phyloP scores from a whole-genome alignment of 2,329 filamentous ascomycete genomes.

The Exophiala alcalophila region DNA sequence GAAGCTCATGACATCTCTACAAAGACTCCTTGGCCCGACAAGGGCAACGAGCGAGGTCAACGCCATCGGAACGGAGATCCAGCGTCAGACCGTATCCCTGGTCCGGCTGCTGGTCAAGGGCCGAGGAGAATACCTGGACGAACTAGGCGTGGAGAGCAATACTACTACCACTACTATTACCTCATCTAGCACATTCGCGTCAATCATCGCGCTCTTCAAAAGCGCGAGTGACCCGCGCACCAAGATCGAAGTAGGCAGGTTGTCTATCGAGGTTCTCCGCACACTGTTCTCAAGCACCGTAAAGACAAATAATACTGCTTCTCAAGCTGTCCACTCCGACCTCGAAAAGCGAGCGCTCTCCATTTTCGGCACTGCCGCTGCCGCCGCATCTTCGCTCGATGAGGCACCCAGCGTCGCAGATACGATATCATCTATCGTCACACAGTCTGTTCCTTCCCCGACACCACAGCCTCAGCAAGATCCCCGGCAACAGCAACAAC shows the following conservation, averaged over 20 bases:
- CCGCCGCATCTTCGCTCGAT: too few relatives aligned
- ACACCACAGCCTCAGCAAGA: not conserved
- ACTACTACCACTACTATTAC: not conserved
- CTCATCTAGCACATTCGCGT: not conserved
- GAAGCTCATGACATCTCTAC: slow-evolving; percentile 2
- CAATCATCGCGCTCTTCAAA: slow-evolving; percentile 14
- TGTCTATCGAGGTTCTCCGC: slow-evolving; percentile 23
- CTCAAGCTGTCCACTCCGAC: not conserved
- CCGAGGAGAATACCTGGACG: not conserved
- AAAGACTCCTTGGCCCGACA: slow-evolving; percentile 7
- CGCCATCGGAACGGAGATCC: slow-evolving; percentile 11
- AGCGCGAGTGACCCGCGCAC: slow-evolving; percentile 14
- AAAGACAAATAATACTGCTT: not conserved
- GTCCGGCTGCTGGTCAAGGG: slow-evolving; percentile 23
- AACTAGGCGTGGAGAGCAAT: not conserved
- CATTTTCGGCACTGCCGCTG: too few relatives aligned
- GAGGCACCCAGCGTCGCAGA: slow-evolving; percentile 11
- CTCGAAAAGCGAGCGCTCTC: not conserved
- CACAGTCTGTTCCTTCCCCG: slow-evolving; percentile 9
- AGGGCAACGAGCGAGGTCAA: slow-evolving; percentile 8
- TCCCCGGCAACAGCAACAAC: not conserved
- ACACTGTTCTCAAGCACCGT: slow-evolving; percentile 9
- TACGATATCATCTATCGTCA: slow-evolving; percentile 15
- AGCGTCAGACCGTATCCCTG: slow-evolving; percentile 14
- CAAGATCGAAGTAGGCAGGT: slow-evolving; percentile 18